Evolutionary conservation across 2,329 filamentous ascomycete genomes (phyloP).

Genomic region (Xylaria sp.): DNA sequence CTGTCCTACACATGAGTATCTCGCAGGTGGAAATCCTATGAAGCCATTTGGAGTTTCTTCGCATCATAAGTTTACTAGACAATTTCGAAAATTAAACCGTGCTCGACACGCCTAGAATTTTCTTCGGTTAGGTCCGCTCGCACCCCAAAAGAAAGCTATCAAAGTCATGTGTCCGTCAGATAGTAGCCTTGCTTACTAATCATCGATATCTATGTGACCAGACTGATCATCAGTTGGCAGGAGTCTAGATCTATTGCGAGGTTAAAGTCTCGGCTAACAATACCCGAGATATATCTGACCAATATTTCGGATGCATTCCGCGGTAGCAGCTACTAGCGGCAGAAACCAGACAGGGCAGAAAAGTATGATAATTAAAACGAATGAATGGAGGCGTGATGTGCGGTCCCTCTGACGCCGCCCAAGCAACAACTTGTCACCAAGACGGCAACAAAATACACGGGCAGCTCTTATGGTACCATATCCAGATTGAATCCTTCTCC

Average conservation of each 20-base stretch:
- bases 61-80: not conserved
- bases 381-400: conserved; percentile 60
- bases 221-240: not conserved
- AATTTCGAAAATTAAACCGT: not conserved
- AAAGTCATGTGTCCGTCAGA: not conserved
- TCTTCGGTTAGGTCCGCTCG: not conserved
- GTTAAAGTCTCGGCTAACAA: not conserved
- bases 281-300: not conserved
- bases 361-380: too few species aligned
- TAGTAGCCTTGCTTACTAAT: not conserved
- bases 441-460: conserved; percentile 64
- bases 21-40: not conserved
- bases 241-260: not conserved
- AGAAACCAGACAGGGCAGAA: not conserved
- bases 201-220: not conserved
- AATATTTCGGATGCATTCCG: not conserved
- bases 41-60: not conserved
- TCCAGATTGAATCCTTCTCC: conserved; percentile 55
- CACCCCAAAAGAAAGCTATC: not conserved
- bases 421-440: conserved; percentile 64
- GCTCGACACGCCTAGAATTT: not conserved
- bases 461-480: conserved; percentile 78
- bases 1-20: not conserved
- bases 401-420: conserved; percentile 87
- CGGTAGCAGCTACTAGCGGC: not conserved